Evolutionary conservation across 2,329 filamentous ascomycete genomes (phyloP).

Genomic region (Cercospora sp.): DNA sequence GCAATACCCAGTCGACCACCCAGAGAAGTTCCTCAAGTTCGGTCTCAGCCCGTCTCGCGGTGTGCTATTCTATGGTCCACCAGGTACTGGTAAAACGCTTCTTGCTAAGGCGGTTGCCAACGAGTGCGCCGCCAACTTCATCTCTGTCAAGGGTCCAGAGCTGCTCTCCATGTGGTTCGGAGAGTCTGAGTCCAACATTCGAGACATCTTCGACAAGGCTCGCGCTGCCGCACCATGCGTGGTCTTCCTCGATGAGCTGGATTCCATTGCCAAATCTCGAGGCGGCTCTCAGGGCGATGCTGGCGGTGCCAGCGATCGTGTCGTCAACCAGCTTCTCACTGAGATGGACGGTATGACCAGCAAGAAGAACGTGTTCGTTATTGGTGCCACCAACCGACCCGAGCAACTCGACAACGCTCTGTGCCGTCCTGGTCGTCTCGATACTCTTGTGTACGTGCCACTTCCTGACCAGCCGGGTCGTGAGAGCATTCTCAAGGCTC

Average conservation of each 20-base stretch:
- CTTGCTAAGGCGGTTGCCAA: constrained; percentile 99
- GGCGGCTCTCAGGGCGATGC: constrained; percentile 95
- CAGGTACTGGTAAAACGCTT: constrained; percentile 99
- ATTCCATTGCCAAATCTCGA: constrained; percentile 99
- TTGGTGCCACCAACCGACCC: constrained; percentile 96
- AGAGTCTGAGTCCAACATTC: constrained; percentile 99
- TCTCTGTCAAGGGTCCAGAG: constrained; percentile 98
- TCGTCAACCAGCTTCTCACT: constrained; percentile 98
- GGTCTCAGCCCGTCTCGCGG: constrained; percentile 95
- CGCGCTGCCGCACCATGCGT: constrained; percentile 96
- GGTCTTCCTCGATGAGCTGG: constrained; percentile 97
- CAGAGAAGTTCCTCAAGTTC: constrained; percentile 99
- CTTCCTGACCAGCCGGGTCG: constrained; percentile 90
- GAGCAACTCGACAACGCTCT: constrained; percentile 98
- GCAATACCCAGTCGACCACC: constrained; percentile 98
- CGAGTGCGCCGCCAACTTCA: constrained; percentile 99
- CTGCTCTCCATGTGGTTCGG: constrained; percentile 99
- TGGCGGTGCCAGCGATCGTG: constrained; percentile 96
- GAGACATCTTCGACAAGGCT: constrained; percentile 99
- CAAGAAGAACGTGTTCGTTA: constrained; percentile 99
- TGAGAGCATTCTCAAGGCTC: constrained; percentile 85
- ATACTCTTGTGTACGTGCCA: constrained; percentile 97
- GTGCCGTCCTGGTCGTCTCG: constrained; percentile 96
- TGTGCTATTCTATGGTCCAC: constrained; percentile 98
- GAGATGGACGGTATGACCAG: constrained; percentile 99